These are phyloP conservation scores for Alternaria longipes DNA, from an alignment of 2,329 filamentous ascomycete species.

Conservation along the genomic window DNA sequence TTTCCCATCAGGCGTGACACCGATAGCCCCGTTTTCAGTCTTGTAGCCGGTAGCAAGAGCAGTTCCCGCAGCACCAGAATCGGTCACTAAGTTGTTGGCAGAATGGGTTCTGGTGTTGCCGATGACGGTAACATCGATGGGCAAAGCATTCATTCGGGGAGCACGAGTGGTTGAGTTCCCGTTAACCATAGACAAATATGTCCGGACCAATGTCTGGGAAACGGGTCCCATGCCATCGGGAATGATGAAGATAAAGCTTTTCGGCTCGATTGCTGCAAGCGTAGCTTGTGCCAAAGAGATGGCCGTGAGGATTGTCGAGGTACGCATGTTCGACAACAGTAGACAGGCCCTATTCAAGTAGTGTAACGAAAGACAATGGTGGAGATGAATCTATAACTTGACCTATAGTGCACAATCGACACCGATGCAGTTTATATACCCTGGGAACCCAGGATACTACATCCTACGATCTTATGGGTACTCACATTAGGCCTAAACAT, in stretches of 20 bases:
- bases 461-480: background rate
- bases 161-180: slow-evolving; percentile 28
- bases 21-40: slow-evolving; percentile 51
- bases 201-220: slow-evolving; percentile 35
- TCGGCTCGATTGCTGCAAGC: slow-evolving; percentile 10
- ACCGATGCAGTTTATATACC: background rate
- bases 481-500: background rate
- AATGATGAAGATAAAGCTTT: slow-evolving; percentile 38
- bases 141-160: slow-evolving; percentile 28
- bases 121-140: slow-evolving; percentile 32
- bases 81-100: slow-evolving; percentile 51
- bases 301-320: background rate
- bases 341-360: background rate
- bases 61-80: slow-evolving; percentile 54
- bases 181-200: slow-evolving; percentile 31
- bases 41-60: slow-evolving; percentile 54
- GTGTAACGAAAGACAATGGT: background rate
- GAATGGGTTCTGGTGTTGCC: slow-evolving; percentile 34
- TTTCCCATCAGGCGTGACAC: slow-evolving; percentile 43
- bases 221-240: slow-evolving; percentile 37
- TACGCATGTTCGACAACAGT: background rate
- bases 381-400: background rate
- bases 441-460: accelerated
- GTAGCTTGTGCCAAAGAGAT: slow-evolving; percentile 4
- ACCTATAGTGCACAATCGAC: background rate